Conservation (phyloP, 352 stramenopile genomes). For the Phytophthora rubi region DNA sequence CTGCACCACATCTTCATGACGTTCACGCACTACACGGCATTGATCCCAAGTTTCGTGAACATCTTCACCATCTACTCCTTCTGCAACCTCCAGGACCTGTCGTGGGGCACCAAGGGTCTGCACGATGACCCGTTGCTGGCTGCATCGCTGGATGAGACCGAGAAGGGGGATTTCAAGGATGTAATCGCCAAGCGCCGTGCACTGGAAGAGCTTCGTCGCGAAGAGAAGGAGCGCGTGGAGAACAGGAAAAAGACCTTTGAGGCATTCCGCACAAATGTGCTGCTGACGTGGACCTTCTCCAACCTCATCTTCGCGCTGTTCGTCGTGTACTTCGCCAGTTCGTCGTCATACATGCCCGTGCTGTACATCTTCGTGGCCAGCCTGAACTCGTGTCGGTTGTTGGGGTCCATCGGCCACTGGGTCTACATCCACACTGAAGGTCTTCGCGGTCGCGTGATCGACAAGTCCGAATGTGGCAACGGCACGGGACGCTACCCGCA, state of each 20-base stretch:
- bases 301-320: constrained; percentile 85
- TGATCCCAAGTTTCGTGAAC: constrained; percentile 90
- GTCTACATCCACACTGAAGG: constrained; percentile 68
- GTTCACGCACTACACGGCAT: constrained; percentile 87
- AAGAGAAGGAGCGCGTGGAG: constrained; percentile 60
- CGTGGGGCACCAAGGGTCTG: constrained; percentile 86
- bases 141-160: constrained; percentile 53
- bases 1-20: constrained; percentile 87
- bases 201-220: constrained; percentile 69
- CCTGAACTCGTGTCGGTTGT: constrained; percentile 72
- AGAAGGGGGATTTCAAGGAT: constrained; percentile 87
- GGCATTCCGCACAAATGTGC: constrained; percentile 83
- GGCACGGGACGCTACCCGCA: constrained; percentile 54
- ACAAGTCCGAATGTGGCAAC: constrained; percentile 66
- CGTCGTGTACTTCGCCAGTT: constrained; percentile 69
- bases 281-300: constrained; percentile 81
- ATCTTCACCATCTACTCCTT: constrained; percentile 93
- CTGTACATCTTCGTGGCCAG: constrained; percentile 73
- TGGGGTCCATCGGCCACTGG: constrained; percentile 75
- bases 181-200: constrained; percentile 80
- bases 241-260: constrained; percentile 84
- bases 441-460: constrained; percentile 47
- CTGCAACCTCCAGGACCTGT: constrained; percentile 90
- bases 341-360: constrained; percentile 66
- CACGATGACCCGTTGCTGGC: constrained; percentile 58